A percentile compares a stretch with the other conserved stretches of the same genome.
Conservation (phyloP, 495 filamentous ascomycete species). For the Penicillium diatomitis region DNA sequence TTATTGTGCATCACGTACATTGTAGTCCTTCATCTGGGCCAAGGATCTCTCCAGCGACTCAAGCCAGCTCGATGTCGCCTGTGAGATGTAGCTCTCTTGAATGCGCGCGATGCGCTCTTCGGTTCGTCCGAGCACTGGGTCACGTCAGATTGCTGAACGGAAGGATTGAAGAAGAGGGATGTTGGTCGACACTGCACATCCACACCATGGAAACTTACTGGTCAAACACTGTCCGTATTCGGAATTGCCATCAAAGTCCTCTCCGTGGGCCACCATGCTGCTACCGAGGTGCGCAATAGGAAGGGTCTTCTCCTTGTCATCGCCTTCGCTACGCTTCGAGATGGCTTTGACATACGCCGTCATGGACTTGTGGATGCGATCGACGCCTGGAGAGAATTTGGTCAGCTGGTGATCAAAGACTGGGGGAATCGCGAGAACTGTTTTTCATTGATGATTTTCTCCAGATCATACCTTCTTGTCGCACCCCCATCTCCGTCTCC, state of each 20-base stretch:
- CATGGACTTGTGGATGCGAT: slow-evolving; percentile 85
- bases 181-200: slow-evolving; percentile 6
- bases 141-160: too few species aligned
- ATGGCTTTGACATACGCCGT: slow-evolving; percentile 83
- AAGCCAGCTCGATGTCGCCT: slow-evolving; percentile 82
- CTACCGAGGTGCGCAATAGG: slow-evolving; percentile 75
- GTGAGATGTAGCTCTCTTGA: slow-evolving; percentile 74
- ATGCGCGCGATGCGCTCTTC: slow-evolving; percentile 83
- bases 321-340: slow-evolving; percentile 73
- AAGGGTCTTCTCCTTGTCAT: slow-evolving; percentile 76
- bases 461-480: slow-evolving; percentile 65
- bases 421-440: too few species aligned
- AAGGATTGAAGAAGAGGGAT: neutral
- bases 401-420: slow-evolving; percentile 1
- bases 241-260: slow-evolving; percentile 86
- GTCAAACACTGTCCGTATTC: slow-evolving; percentile 88
- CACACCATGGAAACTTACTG: slow-evolving; percentile 38
- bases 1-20: slow-evolving; percentile 42
- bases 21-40: slow-evolving; percentile 96
- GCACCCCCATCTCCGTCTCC: slow-evolving; percentile 85
- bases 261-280: slow-evolving; percentile 84
- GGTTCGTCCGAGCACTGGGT: slow-evolving; percentile 62
- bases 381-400: slow-evolving; percentile 55
- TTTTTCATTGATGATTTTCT: slow-evolving; percentile 2
- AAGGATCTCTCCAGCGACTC: slow-evolving; percentile 84